These are phyloP conservation scores for Boletus hoseneyae DNA, from an alignment of 1,284 basidiomycete genomes.

Conservation along the genomic window DNA sequence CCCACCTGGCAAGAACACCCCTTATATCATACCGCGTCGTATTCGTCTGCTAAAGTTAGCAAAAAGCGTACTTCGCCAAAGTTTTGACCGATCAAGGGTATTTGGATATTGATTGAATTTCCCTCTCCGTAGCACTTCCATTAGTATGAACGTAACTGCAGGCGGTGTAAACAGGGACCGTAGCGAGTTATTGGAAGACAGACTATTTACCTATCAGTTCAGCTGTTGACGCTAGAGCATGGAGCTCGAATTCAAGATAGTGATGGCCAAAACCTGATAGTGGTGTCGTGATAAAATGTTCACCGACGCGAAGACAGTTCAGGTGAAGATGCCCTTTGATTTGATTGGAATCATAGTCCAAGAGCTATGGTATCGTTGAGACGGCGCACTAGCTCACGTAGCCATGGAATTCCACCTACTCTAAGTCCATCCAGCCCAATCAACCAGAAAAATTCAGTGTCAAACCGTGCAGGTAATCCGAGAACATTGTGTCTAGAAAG, in stretches of 20 bases:
- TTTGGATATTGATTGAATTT: slow-evolving; percentile 47
- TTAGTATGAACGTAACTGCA: slow-evolving; percentile 55
- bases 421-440: slow-evolving; percentile 46
- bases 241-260: slow-evolving; percentile 44
- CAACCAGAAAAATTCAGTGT: slow-evolving; percentile 52
- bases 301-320: slow-evolving; percentile 38
- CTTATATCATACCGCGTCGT: slow-evolving; percentile 43
- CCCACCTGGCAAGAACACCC: neutral
- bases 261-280: slow-evolving; percentile 43
- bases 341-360: slow-evolving; percentile 44
- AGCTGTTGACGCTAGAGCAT: slow-evolving; percentile 40
- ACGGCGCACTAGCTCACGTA: neutral
- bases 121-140: slow-evolving; percentile 54
- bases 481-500: slow-evolving; percentile 47
- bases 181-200: neutral
- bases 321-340: slow-evolving; percentile 48
- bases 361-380: slow-evolving; percentile 35
- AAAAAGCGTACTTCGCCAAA: slow-evolving; percentile 43
- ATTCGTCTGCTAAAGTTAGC: slow-evolving; percentile 41
- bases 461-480: slow-evolving; percentile 54
- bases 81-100: slow-evolving; percentile 41
- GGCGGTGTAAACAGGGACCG: slow-evolving; percentile 4
- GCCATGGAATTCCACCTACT: slow-evolving; percentile 32
- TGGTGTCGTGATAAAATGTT: slow-evolving; percentile 34
- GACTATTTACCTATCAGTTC: slow-evolving; percentile 45